Evolutionary conservation across 2,329 filamentous ascomycete genomes (phyloP).

Genomic region (Aspergillus piperis): DNA sequence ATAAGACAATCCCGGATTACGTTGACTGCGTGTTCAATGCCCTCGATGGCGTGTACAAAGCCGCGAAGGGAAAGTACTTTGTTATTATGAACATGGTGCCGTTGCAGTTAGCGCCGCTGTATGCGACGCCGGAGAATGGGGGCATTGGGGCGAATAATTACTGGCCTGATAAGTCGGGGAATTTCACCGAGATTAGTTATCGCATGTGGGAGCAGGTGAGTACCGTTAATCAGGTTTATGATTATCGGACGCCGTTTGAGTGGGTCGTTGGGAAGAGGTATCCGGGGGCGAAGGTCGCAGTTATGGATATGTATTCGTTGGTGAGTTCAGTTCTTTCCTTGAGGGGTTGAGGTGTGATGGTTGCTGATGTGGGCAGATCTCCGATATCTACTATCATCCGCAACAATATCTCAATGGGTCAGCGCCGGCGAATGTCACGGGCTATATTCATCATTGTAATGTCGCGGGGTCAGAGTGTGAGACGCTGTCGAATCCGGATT

Average conservation of each 20-base stretch:
- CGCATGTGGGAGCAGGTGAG: constrained; percentile 56
- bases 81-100: constrained; percentile 71
- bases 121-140: constrained; percentile 54
- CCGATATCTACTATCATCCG: constrained; percentile 65
- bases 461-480: constrained; percentile 32
- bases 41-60: constrained; percentile 64
- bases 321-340: constrained; percentile 32
- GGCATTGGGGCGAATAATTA: constrained; percentile 49
- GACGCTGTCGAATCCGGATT: constrained; percentile 49
- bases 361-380: constrained; percentile 13
- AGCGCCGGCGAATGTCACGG: constrained; percentile 63
- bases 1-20: constrained; percentile 65
- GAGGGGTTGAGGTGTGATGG: background rate
- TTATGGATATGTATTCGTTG: constrained; percentile 68
- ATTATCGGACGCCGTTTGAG: constrained; percentile 54
- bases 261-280: constrained; percentile 46
- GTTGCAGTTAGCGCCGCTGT: constrained; percentile 67
- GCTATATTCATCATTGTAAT: constrained; percentile 59
- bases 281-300: constrained; percentile 60
- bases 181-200: constrained; percentile 53
- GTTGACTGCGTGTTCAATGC: constrained; percentile 67
- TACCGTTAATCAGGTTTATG: constrained; percentile 54
- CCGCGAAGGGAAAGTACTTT: constrained; percentile 67
- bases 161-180: constrained; percentile 52
- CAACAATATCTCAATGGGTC: constrained; percentile 62